Evolutionary conservation across 2,329 filamentous ascomycete species (phyloP).

Genomic region (Sarocladiaceae sp.): DNA sequence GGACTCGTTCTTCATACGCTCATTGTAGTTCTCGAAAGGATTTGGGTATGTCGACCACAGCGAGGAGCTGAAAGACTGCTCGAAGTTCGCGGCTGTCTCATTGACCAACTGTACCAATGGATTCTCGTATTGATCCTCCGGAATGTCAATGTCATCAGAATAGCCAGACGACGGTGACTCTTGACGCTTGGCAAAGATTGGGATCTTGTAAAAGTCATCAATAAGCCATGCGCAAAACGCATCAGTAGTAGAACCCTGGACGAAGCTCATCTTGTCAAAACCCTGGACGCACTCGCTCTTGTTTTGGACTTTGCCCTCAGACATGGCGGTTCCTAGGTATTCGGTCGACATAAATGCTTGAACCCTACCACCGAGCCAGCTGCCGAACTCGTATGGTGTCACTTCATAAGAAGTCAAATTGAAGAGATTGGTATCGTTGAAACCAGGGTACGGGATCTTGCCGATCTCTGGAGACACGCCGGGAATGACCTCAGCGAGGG

Average conservation of each 20-base stretch:
- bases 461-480: constrained; percentile 22
- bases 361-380: constrained; percentile 23
- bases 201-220: constrained; percentile 20
- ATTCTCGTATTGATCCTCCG: constrained; percentile 15
- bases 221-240: constrained; percentile 24
- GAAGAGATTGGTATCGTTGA: constrained; percentile 21
- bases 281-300: constrained; percentile 23
- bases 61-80: constrained; percentile 24
- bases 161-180: background rate
- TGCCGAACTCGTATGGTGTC: constrained; percentile 27
- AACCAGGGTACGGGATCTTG: constrained; percentile 22
- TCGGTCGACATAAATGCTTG: constrained; percentile 24
- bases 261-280: constrained; percentile 25
- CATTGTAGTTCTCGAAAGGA: constrained; percentile 23
- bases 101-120: constrained; percentile 19
- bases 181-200: constrained; percentile 19
- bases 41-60: constrained; percentile 26
- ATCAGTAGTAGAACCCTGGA: constrained; percentile 24
- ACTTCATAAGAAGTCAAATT: constrained; percentile 28
- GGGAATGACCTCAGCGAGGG: constrained; percentile 22
- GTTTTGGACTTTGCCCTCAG: constrained; percentile 20
- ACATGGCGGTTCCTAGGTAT: constrained; percentile 24
- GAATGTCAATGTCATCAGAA: constrained; percentile 15
- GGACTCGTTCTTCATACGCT: constrained; percentile 7
- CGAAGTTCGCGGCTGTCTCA: constrained; percentile 19